Evolutionary conservation across 805 yeast species (phyloP).

Genomic region (Blastobotrys chiropterorum): DNA sequence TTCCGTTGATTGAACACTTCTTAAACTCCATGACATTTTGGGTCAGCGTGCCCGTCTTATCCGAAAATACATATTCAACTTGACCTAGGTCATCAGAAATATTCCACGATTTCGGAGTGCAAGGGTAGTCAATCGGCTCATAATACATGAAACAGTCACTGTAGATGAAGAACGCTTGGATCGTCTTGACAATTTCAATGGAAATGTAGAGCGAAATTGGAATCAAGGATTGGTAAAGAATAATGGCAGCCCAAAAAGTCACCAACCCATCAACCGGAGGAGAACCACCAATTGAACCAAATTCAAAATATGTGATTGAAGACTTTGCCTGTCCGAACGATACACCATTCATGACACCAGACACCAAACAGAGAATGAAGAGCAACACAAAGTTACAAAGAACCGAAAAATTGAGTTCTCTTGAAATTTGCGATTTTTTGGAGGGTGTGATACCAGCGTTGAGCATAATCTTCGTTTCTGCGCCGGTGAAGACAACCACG

Average conservation of each 20-base stretch:
- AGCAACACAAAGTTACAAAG: conserved; percentile 57
- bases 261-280: conserved; percentile 62
- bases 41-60: conserved; percentile 79
- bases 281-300: conserved; percentile 52
- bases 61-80: conserved; percentile 75
- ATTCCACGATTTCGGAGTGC: conserved; percentile 79
- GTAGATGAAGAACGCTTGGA: conserved; percentile 72
- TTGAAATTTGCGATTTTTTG: conserved; percentile 60
- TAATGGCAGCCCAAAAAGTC: conserved; percentile 67
- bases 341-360: conserved; percentile 67
- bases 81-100: conserved; percentile 83
- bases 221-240: conserved; percentile 69
- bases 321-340: conserved; percentile 41
- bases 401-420: conserved; percentile 63
- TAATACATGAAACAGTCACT: conserved; percentile 68
- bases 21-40: conserved; percentile 83
- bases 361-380: conserved; percentile 60
- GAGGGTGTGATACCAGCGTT: conserved; percentile 79
- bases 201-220: conserved; percentile 78
- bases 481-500: conserved; percentile 65
- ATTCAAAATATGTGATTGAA: conserved; percentile 55
- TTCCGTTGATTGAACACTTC: conserved; percentile 66
- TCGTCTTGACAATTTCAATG: conserved; percentile 72
- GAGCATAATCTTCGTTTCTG: conserved; percentile 71
- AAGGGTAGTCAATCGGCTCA: conserved; percentile 63